Evolutionary conservation across 108 stramenopile genomes (phyloP).

Genomic region (Nannochloropsis gaditana): DNA sequence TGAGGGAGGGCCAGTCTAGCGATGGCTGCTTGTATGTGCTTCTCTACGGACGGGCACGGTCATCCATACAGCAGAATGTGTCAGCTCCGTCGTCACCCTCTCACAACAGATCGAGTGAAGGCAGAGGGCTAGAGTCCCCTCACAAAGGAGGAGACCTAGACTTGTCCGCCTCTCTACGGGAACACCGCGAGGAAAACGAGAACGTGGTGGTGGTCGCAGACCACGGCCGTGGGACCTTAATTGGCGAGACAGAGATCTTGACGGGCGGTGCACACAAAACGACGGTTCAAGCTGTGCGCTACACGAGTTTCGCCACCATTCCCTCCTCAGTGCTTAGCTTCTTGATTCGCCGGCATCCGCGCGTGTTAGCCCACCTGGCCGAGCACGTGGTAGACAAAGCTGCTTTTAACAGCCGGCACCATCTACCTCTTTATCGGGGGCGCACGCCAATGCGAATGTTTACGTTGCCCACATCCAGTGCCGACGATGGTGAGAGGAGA

Average conservation of each 20-base stretch:
- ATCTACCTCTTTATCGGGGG: neutral
- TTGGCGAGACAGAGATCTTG: slow-evolving; percentile 15
- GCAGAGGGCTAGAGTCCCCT: neutral
- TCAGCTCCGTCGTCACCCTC: neutral
- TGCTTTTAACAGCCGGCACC: neutral
- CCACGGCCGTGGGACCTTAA: neutral
- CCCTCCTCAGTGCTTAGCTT: neutral
- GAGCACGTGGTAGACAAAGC: slow-evolving; percentile 16
- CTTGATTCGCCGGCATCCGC: slow-evolving; percentile 5
- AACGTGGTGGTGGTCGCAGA: neutral
- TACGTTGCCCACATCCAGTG: neutral
- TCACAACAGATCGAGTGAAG: no score
- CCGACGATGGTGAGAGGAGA: neutral
- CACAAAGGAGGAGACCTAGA: neutral
- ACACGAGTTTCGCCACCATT: slow-evolving; percentile 9
- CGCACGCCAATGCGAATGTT: neutral
- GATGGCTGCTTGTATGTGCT: slow-evolving; percentile 17
- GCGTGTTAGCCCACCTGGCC: neutral
- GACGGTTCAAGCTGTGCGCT: neutral
- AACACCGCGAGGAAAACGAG: neutral
- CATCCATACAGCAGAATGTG: neutral
- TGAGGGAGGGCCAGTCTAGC: neutral
- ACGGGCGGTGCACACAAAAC: neutral
- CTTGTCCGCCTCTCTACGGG: neutral
- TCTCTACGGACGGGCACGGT: slow-evolving; percentile 3